phyloP scores from a whole-genome alignment of 2,329 filamentous ascomycete genomes.

The Phyllosticta paracitricarpa region DNA sequence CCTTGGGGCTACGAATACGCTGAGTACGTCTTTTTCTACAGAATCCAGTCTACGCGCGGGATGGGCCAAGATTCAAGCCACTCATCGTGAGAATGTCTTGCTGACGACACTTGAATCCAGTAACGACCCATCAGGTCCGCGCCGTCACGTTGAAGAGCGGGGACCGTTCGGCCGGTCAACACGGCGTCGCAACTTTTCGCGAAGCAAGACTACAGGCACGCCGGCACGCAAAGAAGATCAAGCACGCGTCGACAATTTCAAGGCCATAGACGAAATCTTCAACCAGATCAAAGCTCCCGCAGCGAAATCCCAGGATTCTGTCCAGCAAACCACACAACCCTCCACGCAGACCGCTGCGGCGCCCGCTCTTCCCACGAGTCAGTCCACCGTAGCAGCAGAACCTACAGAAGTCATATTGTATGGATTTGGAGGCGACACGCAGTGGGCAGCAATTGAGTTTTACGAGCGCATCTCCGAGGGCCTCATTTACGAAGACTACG shows the following conservation, averaged over 20 bases:
- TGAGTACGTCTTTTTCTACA: conserved; percentile 38
- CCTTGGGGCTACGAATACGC: conserved; percentile 56
- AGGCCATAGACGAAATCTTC: conserved; percentile 39
- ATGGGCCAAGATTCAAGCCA: not conserved
- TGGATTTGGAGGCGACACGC: conserved; percentile 59
- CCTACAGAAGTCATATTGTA: conserved; percentile 76
- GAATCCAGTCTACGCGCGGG: not conserved
- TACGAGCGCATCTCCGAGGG: conserved; percentile 77
- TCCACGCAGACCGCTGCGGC: conserved; percentile 24
- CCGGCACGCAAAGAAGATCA: conserved; percentile 49
- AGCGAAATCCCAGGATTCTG: conserved; percentile 1
- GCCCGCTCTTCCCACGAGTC: conserved; percentile 22
- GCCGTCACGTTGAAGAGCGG: conserved; percentile 47
- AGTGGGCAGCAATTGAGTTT: conserved; percentile 79
- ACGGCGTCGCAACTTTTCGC: conserved; percentile 35
- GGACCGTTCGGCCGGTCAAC: conserved; percentile 50
- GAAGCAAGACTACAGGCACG: conserved; percentile 48
- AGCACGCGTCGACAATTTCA: conserved; percentile 33
- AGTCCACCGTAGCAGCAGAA: conserved; percentile 37
- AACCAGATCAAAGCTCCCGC: conserved; percentile 19
- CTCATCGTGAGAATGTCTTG: conserved; percentile 2
- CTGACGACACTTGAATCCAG: conserved; percentile 15
- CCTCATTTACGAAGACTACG: conserved; percentile 85
- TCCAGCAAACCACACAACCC: conserved; percentile 6
- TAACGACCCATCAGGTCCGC: conserved; percentile 35